A percentile compares a stretch with the other conserved stretches of the same genome.
These are phyloP conservation scores for Parmales sp. DNA, from an alignment of 108 stramenopile species.

Conservation along the genomic window DNA sequence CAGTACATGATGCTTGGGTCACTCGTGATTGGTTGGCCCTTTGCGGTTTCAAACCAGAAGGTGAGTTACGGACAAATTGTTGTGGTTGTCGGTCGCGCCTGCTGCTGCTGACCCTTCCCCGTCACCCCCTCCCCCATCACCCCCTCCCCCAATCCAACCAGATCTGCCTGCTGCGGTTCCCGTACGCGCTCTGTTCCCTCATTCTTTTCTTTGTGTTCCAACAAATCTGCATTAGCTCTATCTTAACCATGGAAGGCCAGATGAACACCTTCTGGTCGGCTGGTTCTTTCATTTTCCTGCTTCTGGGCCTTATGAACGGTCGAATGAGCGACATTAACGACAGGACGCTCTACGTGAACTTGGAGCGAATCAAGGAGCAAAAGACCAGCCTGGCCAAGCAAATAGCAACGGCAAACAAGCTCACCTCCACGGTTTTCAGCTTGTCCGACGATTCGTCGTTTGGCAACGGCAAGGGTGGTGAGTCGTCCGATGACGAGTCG, in stretches of 20 bases:
- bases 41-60: too few relatives aligned
- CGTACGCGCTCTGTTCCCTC: background rate
- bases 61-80: too few relatives aligned
- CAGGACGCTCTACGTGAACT: background rate
- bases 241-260: background rate
- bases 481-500: background rate
- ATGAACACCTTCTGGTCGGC: background rate
- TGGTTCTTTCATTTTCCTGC: background rate
- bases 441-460: background rate
- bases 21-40: too few relatives aligned
- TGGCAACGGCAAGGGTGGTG: background rate
- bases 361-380: background rate
- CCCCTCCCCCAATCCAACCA: too few relatives aligned
- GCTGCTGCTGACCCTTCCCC: too few relatives aligned
- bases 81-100: too few relatives aligned
- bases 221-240: background rate
- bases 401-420: background rate
- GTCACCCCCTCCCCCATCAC: too few relatives aligned
- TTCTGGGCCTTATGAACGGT: background rate
- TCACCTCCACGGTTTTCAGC: background rate
- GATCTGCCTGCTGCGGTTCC: slow-evolving; percentile 5
- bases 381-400: background rate
- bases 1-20: too few relatives aligned
- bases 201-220: background rate
- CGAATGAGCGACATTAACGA: background rate